Conservation (phyloP, 352 stramenopile species). For the Halophytophthora batemanensis region DNA sequence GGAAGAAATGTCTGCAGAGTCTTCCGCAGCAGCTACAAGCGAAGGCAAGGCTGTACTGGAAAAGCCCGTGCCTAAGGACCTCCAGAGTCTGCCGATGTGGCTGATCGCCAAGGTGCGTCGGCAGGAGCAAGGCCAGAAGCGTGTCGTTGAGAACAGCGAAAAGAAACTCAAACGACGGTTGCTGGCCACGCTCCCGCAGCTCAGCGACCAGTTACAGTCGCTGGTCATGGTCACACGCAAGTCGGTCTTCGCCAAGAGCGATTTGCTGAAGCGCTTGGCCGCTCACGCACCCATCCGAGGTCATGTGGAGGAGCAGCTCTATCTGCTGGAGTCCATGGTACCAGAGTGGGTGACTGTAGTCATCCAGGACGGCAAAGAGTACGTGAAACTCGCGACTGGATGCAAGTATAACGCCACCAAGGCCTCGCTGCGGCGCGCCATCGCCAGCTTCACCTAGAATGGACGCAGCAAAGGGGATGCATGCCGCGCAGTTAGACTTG, state of each 20-base stretch:
- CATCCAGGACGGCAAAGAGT: conserved; percentile 58
- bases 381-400: conserved; percentile 51
- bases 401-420: conserved; percentile 76
- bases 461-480: background rate
- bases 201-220: conserved; percentile 77
- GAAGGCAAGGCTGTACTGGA: conserved; percentile 31
- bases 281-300: conserved; percentile 45
- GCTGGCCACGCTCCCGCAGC: conserved; percentile 55
- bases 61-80: conserved; percentile 60
- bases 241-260: conserved; percentile 46
- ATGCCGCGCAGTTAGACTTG: background rate
- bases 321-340: conserved; percentile 61
- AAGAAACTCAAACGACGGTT: conserved; percentile 42
- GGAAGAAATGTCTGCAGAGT: conserved; percentile 12
- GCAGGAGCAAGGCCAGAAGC: conserved; percentile 45
- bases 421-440: conserved; percentile 43
- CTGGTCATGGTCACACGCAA: conserved; percentile 66
- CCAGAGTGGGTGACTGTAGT: conserved; percentile 77
- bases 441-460: conserved; percentile 25
- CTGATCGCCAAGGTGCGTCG: conserved; percentile 73
- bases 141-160: conserved; percentile 37
- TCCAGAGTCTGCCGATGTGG: conserved; percentile 71
- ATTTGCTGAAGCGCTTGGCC: conserved; percentile 43
- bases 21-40: background rate
- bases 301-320: conserved; percentile 66